Evolutionary conservation across 768 basidiomycete genomes (phyloP).

Genomic region (Hysterangium stoloniferum): DNA sequence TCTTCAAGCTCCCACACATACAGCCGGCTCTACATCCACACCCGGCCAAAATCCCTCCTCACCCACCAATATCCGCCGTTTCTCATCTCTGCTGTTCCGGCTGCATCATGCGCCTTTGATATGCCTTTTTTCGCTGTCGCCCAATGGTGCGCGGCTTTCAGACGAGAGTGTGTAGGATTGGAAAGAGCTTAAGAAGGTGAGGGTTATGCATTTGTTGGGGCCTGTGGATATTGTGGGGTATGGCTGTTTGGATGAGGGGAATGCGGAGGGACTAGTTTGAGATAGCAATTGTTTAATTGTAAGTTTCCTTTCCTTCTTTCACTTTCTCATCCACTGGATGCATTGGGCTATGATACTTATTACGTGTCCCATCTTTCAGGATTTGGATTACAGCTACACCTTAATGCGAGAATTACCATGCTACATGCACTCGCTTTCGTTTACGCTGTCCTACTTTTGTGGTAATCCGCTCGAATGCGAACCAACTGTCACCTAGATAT

Average conservation of each 20-base stretch:
- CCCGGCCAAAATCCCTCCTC: too few relatives aligned
- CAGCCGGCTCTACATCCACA: neutral
- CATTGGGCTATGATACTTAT: neutral
- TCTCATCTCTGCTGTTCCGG: constrained; percentile 66
- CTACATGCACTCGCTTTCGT: constrained; percentile 72
- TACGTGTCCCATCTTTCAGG: constrained; percentile 34
- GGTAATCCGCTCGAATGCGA: constrained; percentile 52
- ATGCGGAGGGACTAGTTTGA: constrained; percentile 77
- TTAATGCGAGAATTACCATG: constrained; percentile 67
- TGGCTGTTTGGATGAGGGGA: constrained; percentile 80
- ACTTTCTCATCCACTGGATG: too few relatives aligned
- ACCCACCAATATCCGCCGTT: constrained; percentile 19
- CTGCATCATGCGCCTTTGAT: constrained; percentile 67
- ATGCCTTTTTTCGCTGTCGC: constrained; percentile 78
- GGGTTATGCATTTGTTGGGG: constrained; percentile 52
- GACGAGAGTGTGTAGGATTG: constrained; percentile 76
- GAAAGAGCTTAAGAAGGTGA: constrained; percentile 64
- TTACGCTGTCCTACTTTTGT: constrained; percentile 86
- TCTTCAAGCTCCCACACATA: constrained; percentile 12
- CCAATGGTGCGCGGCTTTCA: constrained; percentile 80
- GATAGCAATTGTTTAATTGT: constrained; percentile 86
- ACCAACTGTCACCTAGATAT: constrained; percentile 61
- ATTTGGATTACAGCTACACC: constrained; percentile 79
- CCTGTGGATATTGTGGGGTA: constrained; percentile 86
- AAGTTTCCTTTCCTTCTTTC: constrained; percentile 23